Conservation (phyloP, 306 rosid species). For the Rosa persica region DNA sequence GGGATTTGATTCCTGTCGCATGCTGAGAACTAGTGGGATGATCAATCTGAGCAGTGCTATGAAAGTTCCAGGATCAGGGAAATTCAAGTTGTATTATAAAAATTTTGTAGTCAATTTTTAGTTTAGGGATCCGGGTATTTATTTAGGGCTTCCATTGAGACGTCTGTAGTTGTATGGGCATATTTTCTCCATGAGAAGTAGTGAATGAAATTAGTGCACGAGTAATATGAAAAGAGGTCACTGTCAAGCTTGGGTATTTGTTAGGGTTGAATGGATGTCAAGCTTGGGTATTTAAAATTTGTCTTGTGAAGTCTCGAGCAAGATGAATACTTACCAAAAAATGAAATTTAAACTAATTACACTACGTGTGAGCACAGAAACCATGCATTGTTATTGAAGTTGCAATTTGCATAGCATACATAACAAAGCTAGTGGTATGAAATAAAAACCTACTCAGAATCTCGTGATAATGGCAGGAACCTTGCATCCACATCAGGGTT, state of each 20-base stretch:
- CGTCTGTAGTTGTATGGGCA: conserved; percentile 24
- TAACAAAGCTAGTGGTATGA: no score
- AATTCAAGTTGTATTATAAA: conserved; percentile 17
- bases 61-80: conserved; percentile 25
- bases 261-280: not conserved
- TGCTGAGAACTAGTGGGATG: conserved; percentile 7
- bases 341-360: not conserved
- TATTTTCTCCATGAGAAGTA: conserved; percentile 38
- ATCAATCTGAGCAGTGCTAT: conserved; percentile 27
- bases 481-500: no score
- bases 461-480: no score
- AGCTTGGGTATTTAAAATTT: not conserved
- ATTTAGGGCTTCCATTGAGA: conserved; percentile 40
- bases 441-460: no score
- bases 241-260: not conserved
- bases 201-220: conserved; percentile 19
- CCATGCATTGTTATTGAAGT: no score
- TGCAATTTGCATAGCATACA: no score
- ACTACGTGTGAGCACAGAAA: no score
- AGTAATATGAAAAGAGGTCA: not conserved
- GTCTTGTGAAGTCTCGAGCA: not conserved
- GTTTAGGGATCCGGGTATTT: conserved; percentile 24
- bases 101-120: conserved; percentile 29
- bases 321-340: not conserved
- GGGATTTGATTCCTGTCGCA: conserved; percentile 21